Conservation (phyloP, 2,329 filamentous ascomycete species). For the Monosporascus ibericus region DNA sequence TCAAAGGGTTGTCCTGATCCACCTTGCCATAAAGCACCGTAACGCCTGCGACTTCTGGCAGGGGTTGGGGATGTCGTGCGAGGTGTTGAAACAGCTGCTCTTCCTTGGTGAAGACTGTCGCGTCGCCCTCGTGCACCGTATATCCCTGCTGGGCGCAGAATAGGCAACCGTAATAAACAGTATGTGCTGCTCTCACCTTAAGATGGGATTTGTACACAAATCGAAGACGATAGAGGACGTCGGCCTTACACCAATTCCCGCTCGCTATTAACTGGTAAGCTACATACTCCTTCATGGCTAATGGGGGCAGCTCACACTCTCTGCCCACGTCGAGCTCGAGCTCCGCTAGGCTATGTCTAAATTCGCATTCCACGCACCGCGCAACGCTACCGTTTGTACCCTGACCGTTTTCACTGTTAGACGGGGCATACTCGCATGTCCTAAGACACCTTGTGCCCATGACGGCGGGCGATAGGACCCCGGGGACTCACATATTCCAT, state of each 20-base stretch:
- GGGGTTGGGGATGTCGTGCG: conserved; percentile 32
- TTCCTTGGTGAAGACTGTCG: conserved; percentile 33
- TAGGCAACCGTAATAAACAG: conserved; percentile 32
- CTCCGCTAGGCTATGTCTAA: conserved; percentile 11
- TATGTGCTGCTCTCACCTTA: conserved; percentile 21
- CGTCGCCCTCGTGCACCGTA: conserved; percentile 32
- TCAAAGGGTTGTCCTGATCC: conserved; percentile 8
- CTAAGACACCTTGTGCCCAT: too few relatives aligned
- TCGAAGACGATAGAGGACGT: conserved; percentile 32
- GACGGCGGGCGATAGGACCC: not conserved
- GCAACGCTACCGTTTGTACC: conserved; percentile 11
- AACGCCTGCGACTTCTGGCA: conserved; percentile 31
- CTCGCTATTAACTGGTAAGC: conserved; percentile 19
- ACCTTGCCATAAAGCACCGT: conserved; percentile 30
- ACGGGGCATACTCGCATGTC: not conserved
- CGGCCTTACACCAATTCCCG: conserved; percentile 26
- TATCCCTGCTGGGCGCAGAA: conserved; percentile 30
- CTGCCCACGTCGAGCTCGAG: conserved; percentile 12
- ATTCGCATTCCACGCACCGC: conserved; percentile 16
- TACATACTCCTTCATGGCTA: not conserved
- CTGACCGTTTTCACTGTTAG: conserved; percentile 4
- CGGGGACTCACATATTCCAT: conserved; percentile 17
- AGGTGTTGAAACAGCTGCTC: conserved; percentile 34
- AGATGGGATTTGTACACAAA: conserved; percentile 39
- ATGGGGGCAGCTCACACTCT: conserved; percentile 9